A percentile compares a stretch with the other conserved stretches of the same genome.
Conservation (phyloP, 352 stramenopile species). For the Pythium chondricola region DNA sequence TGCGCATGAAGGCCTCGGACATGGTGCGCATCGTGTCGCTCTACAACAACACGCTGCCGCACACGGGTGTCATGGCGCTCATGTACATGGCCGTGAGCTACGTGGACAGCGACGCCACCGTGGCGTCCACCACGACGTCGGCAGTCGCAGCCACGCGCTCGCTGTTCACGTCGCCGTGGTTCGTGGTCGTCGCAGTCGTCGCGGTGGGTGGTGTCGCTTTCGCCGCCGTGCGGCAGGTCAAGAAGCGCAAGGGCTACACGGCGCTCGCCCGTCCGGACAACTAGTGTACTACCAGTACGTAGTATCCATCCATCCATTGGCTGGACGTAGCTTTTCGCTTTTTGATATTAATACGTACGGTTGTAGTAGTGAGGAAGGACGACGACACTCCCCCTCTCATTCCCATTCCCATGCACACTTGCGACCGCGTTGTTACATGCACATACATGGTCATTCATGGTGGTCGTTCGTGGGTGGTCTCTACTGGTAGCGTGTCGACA, state of each 20-base stretch:
- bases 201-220: constrained; percentile 19
- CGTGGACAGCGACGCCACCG: constrained; percentile 18
- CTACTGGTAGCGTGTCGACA: no score
- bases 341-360: no score
- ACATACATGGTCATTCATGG: no score
- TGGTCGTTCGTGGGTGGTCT: no score
- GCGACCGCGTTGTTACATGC: no score
- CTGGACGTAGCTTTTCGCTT: no score
- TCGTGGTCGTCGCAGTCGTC: constrained; percentile 22
- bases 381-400: no score
- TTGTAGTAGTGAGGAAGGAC: no score
- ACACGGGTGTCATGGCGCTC: constrained; percentile 75
- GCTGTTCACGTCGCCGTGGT: constrained; percentile 5
- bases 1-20: constrained; percentile 60
- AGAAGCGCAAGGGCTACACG: constrained; percentile 46
- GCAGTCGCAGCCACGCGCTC: neutral
- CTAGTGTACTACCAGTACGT: neutral
- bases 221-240: constrained; percentile 29
- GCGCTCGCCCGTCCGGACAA: constrained; percentile 24
- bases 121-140: neutral
- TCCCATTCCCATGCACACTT: no score
- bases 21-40: constrained; percentile 68
- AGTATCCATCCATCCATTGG: neutral
- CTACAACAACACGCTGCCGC: constrained; percentile 75
- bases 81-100: constrained; percentile 74